Base-by-base conservation (phyloP, 1,284 basidiomycete genomes). In the Rhodotorula sp. region DNA sequence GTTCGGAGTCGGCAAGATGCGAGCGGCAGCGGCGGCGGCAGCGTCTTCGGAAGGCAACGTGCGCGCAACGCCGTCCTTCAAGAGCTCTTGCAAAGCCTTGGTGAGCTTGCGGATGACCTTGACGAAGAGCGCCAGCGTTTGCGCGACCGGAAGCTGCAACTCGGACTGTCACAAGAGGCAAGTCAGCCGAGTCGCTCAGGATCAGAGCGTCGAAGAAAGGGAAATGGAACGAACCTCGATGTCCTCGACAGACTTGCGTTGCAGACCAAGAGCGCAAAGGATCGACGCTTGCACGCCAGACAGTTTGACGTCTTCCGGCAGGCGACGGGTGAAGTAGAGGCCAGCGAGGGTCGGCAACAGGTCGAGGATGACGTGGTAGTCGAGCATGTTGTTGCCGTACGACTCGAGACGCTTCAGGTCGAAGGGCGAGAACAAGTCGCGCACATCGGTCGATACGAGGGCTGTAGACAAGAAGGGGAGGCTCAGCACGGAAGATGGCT, bases 341-440 rank as follows among this genome's bases (percentile, higher is more conserved):
- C 84, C 82, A 1, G 92, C 88, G 48, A 95, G 82, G 0, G 84
- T 85, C 0, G 96, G 95, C 6, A 99, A 84, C 22, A 99, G 85
- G 80, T 99, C 96, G 60, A 99, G 84, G 68, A 99, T 87, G 77
- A 97, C 91, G 79, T 97, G 94, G 79, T 95, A 96, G 81, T 99
- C 96, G 60, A 99, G 85, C 87, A 91, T 89, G 69, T 61, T 61
- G 81, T 95, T 96, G 7, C 93, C 90, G 78, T 99, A 99, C 10
- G 95, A 91, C 76, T 95, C 91, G 48, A 99, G 86, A 4, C 96
- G 89, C 82, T 98, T 98, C 77, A 99, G 84, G 82, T 99, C 96
- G 79, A 97, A 98, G 0, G 95, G 93, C 1, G 93, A 89, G 70
- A 96, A 81, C 24, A 91, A 81, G 54, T 88, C 83, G 2, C 86